Evolutionary conservation across 2,329 filamentous ascomycete genomes (phyloP).

Genomic region (Elsinoe perseae): DNA sequence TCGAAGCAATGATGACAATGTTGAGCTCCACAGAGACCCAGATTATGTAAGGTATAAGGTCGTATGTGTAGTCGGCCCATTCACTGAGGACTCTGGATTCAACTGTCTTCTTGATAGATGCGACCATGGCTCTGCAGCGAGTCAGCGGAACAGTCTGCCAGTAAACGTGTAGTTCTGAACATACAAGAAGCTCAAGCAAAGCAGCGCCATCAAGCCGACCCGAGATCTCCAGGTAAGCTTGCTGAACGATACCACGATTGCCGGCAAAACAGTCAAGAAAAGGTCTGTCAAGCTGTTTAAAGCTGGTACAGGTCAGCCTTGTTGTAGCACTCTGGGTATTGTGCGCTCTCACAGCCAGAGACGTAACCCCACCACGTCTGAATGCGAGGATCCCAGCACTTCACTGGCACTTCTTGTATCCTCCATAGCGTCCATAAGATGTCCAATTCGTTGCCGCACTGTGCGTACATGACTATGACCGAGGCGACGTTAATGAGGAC

Average conservation of each 20-base stretch:
- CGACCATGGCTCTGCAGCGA: slow-evolving; percentile 23
- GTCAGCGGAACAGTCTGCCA: neutral
- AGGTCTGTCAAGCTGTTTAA: slow-evolving; percentile 27
- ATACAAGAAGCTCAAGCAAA: slow-evolving; percentile 25
- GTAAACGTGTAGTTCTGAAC: neutral
- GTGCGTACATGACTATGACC: slow-evolving; percentile 22
- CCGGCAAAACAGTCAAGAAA: slow-evolving; percentile 26
- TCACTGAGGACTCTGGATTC: slow-evolving; percentile 24
- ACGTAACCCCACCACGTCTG: slow-evolving; percentile 21
- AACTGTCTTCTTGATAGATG: slow-evolving; percentile 27
- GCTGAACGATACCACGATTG: slow-evolving; percentile 26
- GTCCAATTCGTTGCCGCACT: slow-evolving; percentile 25
- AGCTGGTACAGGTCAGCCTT: slow-evolving; percentile 22
- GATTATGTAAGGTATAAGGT: slow-evolving; percentile 24
- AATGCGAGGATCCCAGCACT: slow-evolving; percentile 22
- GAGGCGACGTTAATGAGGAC: slow-evolving; percentile 23
- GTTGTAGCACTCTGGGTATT: neutral
- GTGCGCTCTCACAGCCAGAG: slow-evolving; percentile 17
- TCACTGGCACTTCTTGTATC: slow-evolving; percentile 12
- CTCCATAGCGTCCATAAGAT: slow-evolving; percentile 17
- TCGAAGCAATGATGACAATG: slow-evolving; percentile 30
- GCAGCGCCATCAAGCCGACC: slow-evolving; percentile 22
- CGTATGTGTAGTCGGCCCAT: slow-evolving; percentile 27
- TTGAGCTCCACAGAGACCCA: slow-evolving; percentile 28
- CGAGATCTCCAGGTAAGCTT: slow-evolving; percentile 23